These are phyloP conservation scores for Microcera coccophila DNA, from an alignment of 2,329 filamentous ascomycete genomes.

Conservation along the genomic window DNA sequence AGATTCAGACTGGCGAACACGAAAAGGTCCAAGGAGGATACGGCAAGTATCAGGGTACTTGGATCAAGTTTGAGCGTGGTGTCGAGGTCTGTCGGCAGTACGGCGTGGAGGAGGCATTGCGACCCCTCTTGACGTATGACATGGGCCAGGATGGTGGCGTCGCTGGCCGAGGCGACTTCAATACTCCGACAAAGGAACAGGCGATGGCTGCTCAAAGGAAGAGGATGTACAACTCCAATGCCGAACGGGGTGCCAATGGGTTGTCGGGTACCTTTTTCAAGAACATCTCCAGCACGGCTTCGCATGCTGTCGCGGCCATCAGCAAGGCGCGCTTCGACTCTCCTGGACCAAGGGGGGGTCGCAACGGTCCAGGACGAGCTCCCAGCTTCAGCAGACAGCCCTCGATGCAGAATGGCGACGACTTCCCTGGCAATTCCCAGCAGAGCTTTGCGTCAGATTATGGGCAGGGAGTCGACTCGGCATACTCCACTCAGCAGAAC, in stretches of 20 bases:
- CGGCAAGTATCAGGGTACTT: conserved; percentile 98
- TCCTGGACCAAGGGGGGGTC: conserved; percentile 65
- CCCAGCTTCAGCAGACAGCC: conserved; percentile 68
- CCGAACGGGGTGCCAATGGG: conserved; percentile 64
- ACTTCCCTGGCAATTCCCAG: conserved; percentile 72
- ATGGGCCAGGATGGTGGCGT: conserved; percentile 71
- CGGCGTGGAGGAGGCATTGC: conserved; percentile 70
- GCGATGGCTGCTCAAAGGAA: conserved; percentile 96
- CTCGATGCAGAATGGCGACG: conserved; percentile 66
- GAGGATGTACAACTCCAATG: conserved; percentile 70
- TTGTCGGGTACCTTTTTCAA: conserved; percentile 89
- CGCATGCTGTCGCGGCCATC: conserved; percentile 89
- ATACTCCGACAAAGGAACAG: conserved; percentile 97
- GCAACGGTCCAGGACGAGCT: conserved; percentile 61
- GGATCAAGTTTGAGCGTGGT: conserved; percentile 92
- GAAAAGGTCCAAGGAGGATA: conserved; percentile 99
- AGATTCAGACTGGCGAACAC: conserved; percentile 92
- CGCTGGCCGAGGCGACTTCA: conserved; percentile 70
- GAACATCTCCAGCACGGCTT: conserved; percentile 90
- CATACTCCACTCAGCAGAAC: conserved; percentile 60
- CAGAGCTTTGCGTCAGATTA: conserved; percentile 78
- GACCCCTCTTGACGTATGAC: conserved; percentile 74
- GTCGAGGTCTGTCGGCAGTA: conserved; percentile 85
- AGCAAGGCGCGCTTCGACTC: conserved; percentile 95
- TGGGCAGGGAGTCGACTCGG: conserved; percentile 67